Evolutionary conservation across 306 rosid genomes (phyloP).

Genomic region (Vigna unguiculata): DNA sequence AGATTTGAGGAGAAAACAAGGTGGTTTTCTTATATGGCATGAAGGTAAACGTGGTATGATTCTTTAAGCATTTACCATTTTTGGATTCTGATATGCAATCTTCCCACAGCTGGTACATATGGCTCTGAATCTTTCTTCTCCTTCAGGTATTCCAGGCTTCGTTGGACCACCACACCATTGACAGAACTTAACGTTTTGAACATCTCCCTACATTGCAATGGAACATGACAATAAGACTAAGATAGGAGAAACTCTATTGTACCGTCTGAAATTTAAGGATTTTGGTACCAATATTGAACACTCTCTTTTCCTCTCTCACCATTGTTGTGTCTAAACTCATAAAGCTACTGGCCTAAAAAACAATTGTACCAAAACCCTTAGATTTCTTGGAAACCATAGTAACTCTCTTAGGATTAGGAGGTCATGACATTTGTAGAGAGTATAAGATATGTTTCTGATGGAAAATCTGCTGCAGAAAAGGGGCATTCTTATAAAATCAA

Average conservation of each 20-base stretch:
- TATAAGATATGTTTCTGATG: background rate
- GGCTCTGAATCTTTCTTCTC: constrained; percentile 81
- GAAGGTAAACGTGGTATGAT: background rate
- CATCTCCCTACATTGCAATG: constrained; percentile 58
- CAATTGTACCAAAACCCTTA: background rate
- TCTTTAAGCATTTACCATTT: constrained; percentile 62
- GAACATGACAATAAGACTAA: constrained; percentile 28
- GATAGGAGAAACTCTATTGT: background rate
- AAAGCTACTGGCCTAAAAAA: background rate
- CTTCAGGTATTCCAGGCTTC: constrained; percentile 77
- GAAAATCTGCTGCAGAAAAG: constrained; percentile 13
- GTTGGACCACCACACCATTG: constrained; percentile 86
- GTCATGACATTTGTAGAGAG: background rate
- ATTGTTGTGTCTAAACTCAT: background rate
- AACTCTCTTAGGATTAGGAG: background rate
- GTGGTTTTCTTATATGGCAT: background rate
- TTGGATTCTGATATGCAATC: constrained; percentile 83
- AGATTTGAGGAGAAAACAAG: no score
- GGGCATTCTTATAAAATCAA: background rate
- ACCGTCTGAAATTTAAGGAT: background rate
- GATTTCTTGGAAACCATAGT: background rate
- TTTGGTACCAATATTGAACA: background rate
- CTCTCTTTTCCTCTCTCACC: background rate
- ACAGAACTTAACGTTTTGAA: constrained; percentile 69
- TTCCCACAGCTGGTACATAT: constrained; percentile 76